Conservation (phyloP, 768 basidiomycete genomes). For the Phallus indusiatus region DNA sequence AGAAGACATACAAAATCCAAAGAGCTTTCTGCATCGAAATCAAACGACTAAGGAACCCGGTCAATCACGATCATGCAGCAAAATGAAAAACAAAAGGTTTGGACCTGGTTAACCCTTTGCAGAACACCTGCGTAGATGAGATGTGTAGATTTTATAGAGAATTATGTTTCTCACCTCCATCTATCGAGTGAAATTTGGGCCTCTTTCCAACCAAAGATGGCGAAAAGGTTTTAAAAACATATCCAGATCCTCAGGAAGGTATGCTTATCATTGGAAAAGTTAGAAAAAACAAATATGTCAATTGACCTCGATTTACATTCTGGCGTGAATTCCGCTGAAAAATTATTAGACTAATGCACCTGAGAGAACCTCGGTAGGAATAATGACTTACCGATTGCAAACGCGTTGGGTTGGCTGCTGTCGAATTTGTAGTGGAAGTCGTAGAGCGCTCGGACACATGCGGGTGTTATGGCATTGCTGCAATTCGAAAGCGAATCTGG, state of each 20-base stretch:
- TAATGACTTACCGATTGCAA: not conserved
- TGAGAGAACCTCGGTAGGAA: not conserved
- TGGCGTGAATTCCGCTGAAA: slow-evolving; percentile 42
- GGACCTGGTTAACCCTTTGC: slow-evolving; percentile 29
- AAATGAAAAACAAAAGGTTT: not conserved
- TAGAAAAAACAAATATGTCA: no score
- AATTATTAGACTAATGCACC: not conserved
- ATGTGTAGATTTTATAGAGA: not conserved
- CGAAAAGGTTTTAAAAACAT: slow-evolving; percentile 35
- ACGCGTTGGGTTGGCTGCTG: no score
- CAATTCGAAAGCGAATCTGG: slow-evolving; percentile 20
- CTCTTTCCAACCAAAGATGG: slow-evolving; percentile 29
- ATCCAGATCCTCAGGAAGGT: slow-evolving; percentile 23
- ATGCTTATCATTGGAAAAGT: not conserved
- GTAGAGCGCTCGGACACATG: slow-evolving; percentile 51
- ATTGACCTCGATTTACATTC: slow-evolving; percentile 25
- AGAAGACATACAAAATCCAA: slow-evolving; percentile 39
- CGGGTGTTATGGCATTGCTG: slow-evolving; percentile 39
- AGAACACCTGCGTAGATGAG: slow-evolving; percentile 13
- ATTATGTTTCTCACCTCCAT: slow-evolving; percentile 24
- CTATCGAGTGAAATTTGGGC: slow-evolving; percentile 26
- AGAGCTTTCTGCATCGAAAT: slow-evolving; percentile 55
- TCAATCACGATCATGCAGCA: slow-evolving; percentile 26
- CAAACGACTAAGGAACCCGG: slow-evolving; percentile 29
- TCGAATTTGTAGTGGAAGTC: slow-evolving; percentile 32